A percentile compares a stretch with the other conserved stretches of the same genome.
These are phyloP conservation scores for Kazachstania africana DNA, from an alignment of 805 yeast genomes.

Conservation along the genomic window DNA sequence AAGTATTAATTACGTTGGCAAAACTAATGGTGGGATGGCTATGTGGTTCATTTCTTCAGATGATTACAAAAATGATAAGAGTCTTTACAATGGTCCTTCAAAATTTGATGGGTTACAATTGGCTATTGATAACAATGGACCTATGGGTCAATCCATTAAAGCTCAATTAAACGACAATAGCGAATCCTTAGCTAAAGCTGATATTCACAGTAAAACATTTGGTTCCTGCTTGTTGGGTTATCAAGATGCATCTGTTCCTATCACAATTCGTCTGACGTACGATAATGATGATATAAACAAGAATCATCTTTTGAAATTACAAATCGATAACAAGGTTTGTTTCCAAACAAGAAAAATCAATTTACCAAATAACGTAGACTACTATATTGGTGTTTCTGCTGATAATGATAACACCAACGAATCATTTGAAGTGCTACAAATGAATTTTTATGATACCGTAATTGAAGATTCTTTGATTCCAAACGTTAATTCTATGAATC, in stretches of 20 bases:
- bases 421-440: constrained; percentile 50
- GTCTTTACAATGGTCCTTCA: constrained; percentile 44
- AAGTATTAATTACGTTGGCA: constrained; percentile 41
- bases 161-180: constrained; percentile 53
- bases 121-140: constrained; percentile 40
- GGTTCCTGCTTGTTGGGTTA: constrained; percentile 48
- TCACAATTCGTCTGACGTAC: constrained; percentile 53
- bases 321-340: constrained; percentile 61
- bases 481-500: constrained; percentile 36
- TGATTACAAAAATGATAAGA: constrained; percentile 5
- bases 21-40: constrained; percentile 42
- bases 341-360: constrained; percentile 49
- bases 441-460: constrained; percentile 44
- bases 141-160: constrained; percentile 40
- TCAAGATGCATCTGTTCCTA: constrained; percentile 61
- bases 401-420: constrained; percentile 37
- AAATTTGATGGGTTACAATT: constrained; percentile 56
- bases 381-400: constrained; percentile 47
- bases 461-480: constrained; percentile 46
- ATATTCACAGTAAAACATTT: constrained; percentile 29
- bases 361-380: constrained; percentile 18
- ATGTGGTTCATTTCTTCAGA: constrained; percentile 38
- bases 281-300: constrained; percentile 29
- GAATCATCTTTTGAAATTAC: constrained; percentile 40
- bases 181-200: constrained; percentile 16